Base-by-base conservation (phyloP, 2,329 filamentous ascomycete genomes). In the Exophiala sideris region DNA sequence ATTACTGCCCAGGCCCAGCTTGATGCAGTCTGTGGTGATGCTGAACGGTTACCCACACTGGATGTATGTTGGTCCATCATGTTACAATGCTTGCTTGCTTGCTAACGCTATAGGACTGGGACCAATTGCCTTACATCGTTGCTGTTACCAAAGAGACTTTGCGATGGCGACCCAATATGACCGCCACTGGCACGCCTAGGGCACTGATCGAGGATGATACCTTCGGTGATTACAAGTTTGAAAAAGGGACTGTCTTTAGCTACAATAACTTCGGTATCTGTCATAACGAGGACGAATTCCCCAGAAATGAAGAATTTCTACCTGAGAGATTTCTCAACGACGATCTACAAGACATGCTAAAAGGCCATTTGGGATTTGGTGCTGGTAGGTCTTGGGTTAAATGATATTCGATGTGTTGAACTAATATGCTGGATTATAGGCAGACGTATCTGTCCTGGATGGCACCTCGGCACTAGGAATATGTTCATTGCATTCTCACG, bases 211-310 rank as follows among this genome's bases (percentile, higher is more conserved):
- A 48, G 20, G 50, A 53, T 18, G 50, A 53, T 38, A 44, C 10
- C 3, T 48, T 76, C 60, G 70, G 72, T 40, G 76, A 74, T 11
- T 78, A 74, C 58, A 64, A 1, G 64, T 65, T 38, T 60, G 66
- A 48, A 38, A 48, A 48, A 36, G 75, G 1, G 74, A 73, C 0
- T 70, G 73, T 2, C 77, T 48, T 41, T 29, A 44, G 32, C 32
- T 48, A 34, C 6, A 77, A 76, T 56, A 69, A 70, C 1, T 76
- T 73, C 71, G 69, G 67, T 1, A 75, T 77, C 41, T 70, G 73
- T 44, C 66, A 70, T 50, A 72, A 75, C 50, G 67, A 69, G 18
- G 66, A 40, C 16, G 49, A 57, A 12, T 57, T 39, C 29, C 24
- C 49, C 9, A n/a, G 45, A 11, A 41, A 48, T 16, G 54, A 52